Conservation (phyloP, 208 protist species). For the Leishmania tropica region DNA sequence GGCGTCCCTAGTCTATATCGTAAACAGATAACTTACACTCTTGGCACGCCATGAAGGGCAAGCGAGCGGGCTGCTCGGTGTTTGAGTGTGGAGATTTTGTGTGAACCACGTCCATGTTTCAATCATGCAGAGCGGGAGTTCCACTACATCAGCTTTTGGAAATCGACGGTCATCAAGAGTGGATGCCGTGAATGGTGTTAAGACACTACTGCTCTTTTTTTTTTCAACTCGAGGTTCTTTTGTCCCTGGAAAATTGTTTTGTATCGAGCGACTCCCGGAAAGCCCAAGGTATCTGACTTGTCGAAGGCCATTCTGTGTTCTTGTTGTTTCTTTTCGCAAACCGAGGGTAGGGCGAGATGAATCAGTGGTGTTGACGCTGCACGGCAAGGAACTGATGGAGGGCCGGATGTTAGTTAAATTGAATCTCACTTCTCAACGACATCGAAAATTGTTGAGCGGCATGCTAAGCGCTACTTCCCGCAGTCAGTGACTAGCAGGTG, state of each 20-base stretch:
- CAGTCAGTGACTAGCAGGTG: too few relatives aligned
- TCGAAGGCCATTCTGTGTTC: background rate
- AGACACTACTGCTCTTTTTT: background rate
- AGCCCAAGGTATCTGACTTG: background rate
- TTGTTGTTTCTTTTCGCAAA: background rate
- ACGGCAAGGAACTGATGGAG: background rate
- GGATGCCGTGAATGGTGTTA: background rate
- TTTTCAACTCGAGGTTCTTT: background rate
- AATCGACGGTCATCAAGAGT: background rate
- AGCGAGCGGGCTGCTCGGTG: background rate
- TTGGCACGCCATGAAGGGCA: background rate
- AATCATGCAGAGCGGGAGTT: background rate
- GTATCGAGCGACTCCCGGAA: background rate
- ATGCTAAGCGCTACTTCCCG: background rate
- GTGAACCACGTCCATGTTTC: background rate
- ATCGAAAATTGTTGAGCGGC: background rate
- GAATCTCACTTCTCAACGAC: background rate
- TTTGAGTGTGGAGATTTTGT: background rate
- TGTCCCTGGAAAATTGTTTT: background rate
- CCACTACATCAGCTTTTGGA: background rate
- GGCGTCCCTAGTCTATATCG: background rate
- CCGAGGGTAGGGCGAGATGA: background rate
- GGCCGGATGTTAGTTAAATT: background rate
- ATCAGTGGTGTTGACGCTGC: background rate
- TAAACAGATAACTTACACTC: background rate